These are phyloP conservation scores for Triticum monococcum DNA, from an alignment of 176 grass and related monocot genomes.

Conservation along the genomic window DNA sequence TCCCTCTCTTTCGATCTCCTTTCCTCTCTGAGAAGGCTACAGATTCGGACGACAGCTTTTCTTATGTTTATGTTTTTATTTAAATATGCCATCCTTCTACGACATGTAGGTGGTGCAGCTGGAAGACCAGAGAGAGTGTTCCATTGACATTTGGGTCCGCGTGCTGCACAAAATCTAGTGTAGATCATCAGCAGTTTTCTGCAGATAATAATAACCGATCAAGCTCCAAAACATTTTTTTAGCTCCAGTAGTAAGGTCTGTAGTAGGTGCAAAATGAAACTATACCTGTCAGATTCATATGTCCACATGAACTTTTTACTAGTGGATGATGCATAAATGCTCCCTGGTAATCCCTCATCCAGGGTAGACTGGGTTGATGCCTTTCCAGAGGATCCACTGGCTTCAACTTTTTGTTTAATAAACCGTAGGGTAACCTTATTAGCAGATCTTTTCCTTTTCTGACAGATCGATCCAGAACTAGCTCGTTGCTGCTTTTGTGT, in stretches of 20 bases:
- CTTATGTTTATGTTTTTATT: conserved; percentile 65
- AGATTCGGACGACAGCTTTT: conserved; percentile 62
- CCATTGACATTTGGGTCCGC: conserved; percentile 82
- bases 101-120: conserved; percentile 68
- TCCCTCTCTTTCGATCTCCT: conserved; percentile 41
- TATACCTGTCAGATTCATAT: conserved; percentile 79
- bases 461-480: conserved; percentile 36
- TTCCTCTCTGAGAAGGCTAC: conserved; percentile 62
- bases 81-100: conserved; percentile 76
- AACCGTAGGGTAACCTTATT: conserved; percentile 25
- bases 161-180: conserved; percentile 61
- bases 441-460: conserved; percentile 63
- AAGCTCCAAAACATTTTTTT: conserved; percentile 10
- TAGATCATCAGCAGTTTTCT: conserved; percentile 86
- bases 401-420: conserved; percentile 30
- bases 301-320: conserved; percentile 80
- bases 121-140: conserved; percentile 75
- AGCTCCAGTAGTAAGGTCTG: conserved; percentile 22
- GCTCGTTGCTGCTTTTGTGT: conserved; percentile 35
- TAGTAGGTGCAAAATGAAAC: conserved; percentile 6
- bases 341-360: conserved; percentile 29
- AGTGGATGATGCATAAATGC: conserved; percentile 21
- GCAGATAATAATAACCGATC: conserved; percentile 30
- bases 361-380: conserved; percentile 11
- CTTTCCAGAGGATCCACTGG: conserved; percentile 23